A percentile compares a stretch with the other conserved stretches of the same genome.
phyloP scores from a whole-genome alignment of 306 rosid species.

The Hippophae rhamnoides region DNA sequence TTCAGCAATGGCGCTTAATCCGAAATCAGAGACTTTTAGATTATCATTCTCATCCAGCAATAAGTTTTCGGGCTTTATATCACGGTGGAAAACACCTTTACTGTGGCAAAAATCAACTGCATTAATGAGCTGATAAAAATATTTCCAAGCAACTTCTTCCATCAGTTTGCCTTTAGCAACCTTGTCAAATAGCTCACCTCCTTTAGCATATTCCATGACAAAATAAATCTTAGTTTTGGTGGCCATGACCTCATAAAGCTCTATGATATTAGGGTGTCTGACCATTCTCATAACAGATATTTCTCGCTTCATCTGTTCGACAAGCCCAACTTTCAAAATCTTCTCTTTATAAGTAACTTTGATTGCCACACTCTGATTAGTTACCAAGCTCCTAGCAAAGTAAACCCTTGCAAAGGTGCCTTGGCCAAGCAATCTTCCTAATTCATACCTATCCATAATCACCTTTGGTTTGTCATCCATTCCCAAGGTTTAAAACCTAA shows the following conservation, averaged over 20 bases:
- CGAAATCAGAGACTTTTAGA: constrained; percentile 16
- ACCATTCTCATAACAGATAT: constrained; percentile 16
- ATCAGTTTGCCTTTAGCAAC: constrained; percentile 20
- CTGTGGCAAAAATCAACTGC: constrained; percentile 18
- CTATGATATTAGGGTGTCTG: constrained; percentile 14
- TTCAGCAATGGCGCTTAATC: constrained; percentile 15
- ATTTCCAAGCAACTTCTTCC: constrained; percentile 14
- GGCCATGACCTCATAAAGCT: constrained; percentile 18
- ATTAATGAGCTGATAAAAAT: constrained; percentile 8
- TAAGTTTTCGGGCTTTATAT: constrained; percentile 14
- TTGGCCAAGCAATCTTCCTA: constrained; percentile 19
- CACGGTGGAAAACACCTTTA: constrained; percentile 19
- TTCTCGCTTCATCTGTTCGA: constrained; percentile 18
- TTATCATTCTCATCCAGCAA: constrained; percentile 17
- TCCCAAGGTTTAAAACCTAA: constrained; percentile 19
- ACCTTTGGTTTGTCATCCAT: constrained; percentile 38
- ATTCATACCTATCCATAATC: constrained; percentile 11
- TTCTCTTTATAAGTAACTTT: constrained; percentile 16
- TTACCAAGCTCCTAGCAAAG: constrained; percentile 11
- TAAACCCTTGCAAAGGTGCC: constrained; percentile 22
- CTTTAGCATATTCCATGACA: constrained; percentile 16
- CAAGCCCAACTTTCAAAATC: constrained; percentile 15
- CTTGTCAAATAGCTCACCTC: constrained; percentile 19
- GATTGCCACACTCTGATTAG: constrained; percentile 19
- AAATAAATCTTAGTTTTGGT: constrained; percentile 17